phyloP scores from a whole-genome alignment of 495 filamentous ascomycete species.

The Neurospora tetrasperma region DNA sequence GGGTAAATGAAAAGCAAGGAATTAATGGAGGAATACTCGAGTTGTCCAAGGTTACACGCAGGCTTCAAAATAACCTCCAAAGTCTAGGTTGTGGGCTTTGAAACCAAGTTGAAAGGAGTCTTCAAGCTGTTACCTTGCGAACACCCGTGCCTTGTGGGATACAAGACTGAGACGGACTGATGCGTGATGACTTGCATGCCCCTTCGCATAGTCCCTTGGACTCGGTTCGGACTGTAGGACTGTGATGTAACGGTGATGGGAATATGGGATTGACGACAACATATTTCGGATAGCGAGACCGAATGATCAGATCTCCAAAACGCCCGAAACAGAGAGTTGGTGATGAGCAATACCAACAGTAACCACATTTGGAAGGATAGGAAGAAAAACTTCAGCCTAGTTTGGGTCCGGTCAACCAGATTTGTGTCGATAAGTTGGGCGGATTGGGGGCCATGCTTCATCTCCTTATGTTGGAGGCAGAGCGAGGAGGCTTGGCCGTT shows the following conservation, averaged over 20 bases:
- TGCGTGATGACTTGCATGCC: not conserved
- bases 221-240: not conserved
- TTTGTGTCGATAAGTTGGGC: slow-evolving; percentile 2
- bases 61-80: not conserved
- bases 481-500: slow-evolving; percentile 4
- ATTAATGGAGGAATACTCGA: not conserved
- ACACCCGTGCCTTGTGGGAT: not conserved
- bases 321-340: not conserved
- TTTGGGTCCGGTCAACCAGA: not conserved
- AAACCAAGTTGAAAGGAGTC: not conserved
- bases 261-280: not conserved
- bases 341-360: not conserved
- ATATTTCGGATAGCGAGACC: not conserved
- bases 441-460: slow-evolving; percentile 14
- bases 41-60: not conserved
- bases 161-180: not conserved
- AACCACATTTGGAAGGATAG: not conserved
- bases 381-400: not conserved
- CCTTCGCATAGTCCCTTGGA: not conserved
- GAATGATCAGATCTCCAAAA: not conserved
- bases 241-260: not conserved
- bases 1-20: not conserved
- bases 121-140: not conserved
- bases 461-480: slow-evolving; percentile 6
- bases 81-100: not conserved